Percentiles rank a stretch among this genome's conserved stretches.
These are phyloP conservation scores for Colletotrichum spinosum DNA, from an alignment of 2,329 filamentous ascomycete genomes.

Conservation along the genomic window DNA sequence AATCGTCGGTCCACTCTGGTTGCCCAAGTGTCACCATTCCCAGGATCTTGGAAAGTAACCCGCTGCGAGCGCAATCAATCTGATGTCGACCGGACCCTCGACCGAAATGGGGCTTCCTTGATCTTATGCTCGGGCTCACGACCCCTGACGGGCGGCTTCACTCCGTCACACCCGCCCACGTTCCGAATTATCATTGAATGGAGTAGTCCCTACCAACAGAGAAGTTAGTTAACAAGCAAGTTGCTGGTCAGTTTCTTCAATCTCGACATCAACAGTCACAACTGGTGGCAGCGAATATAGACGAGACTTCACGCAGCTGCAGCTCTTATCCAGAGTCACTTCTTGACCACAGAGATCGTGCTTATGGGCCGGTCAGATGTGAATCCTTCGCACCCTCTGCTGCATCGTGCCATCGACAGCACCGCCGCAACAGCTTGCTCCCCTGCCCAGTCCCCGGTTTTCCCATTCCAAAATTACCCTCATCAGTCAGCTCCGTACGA, in stretches of 20 bases:
- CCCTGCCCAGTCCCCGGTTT: conserved; percentile 15
- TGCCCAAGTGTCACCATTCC: not conserved
- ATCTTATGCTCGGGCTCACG: conserved; percentile 3
- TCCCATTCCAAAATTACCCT: not conserved
- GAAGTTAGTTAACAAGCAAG: no score
- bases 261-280: no score
- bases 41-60: not conserved
- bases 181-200: conserved; percentile 10
- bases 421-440: conserved; percentile 1
- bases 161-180: not conserved
- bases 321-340: no score
- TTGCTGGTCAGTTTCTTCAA: no score
- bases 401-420: no score
- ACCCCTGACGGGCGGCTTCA: conserved; percentile 14
- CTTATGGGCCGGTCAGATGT: no score
- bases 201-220: no score
- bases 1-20: conserved; percentile 5
- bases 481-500: conserved; percentile 19
- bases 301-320: no score
- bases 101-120: conserved; percentile 3
- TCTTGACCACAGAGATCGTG: no score
- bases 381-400: no score
- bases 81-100: conserved; percentile 7
- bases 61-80: conserved; percentile 7
- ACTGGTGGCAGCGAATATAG: no score